These are phyloP conservation scores for Beauveria rudraprayagi DNA, from an alignment of 2,329 filamentous ascomycete species.

Conservation along the genomic window DNA sequence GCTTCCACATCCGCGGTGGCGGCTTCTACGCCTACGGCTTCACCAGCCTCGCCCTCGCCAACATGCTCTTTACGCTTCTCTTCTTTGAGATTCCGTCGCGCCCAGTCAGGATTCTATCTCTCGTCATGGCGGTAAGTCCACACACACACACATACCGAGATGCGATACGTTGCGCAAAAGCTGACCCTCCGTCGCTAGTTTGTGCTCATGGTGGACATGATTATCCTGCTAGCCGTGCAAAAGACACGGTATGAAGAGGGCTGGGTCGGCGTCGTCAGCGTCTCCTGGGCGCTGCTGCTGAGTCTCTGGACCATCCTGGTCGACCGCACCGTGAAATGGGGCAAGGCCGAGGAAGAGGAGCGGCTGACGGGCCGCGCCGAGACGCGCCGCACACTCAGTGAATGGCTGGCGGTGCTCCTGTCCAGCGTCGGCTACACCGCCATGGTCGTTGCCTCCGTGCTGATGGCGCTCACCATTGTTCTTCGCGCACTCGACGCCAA, in stretches of 20 bases:
- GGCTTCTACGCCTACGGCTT: conserved; percentile 86
- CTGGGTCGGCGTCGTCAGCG: conserved; percentile 82
- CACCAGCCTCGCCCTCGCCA: conserved; percentile 67
- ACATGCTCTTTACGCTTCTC: conserved; percentile 66
- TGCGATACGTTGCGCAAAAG: background rate
- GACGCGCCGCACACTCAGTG: conserved; percentile 68
- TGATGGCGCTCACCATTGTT: conserved; percentile 73
- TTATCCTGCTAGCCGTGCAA: conserved; percentile 69
- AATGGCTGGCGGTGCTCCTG: conserved; percentile 75
- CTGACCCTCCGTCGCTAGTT: conserved; percentile 17
- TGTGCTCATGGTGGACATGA: conserved; percentile 52
- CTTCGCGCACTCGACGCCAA: conserved; percentile 73
- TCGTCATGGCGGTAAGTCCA: conserved; percentile 45
- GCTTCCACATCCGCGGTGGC: conserved; percentile 79
- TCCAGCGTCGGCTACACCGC: conserved; percentile 64
- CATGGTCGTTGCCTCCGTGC: conserved; percentile 59
- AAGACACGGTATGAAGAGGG: conserved; percentile 75
- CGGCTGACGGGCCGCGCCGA: conserved; percentile 84
- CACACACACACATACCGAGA: background rate
- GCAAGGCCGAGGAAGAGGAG: conserved; percentile 87
- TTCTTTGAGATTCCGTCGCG: conserved; percentile 85
- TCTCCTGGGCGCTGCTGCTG: conserved; percentile 73
- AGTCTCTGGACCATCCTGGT: conserved; percentile 70
- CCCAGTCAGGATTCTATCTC: conserved; percentile 64
- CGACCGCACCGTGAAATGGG: conserved; percentile 80